Percentiles rank a stretch among this genome's conserved stretches.
These are phyloP conservation scores for Colletotrichum simmondsii DNA, from an alignment of 2,329 filamentous ascomycete genomes.

Conservation along the genomic window DNA sequence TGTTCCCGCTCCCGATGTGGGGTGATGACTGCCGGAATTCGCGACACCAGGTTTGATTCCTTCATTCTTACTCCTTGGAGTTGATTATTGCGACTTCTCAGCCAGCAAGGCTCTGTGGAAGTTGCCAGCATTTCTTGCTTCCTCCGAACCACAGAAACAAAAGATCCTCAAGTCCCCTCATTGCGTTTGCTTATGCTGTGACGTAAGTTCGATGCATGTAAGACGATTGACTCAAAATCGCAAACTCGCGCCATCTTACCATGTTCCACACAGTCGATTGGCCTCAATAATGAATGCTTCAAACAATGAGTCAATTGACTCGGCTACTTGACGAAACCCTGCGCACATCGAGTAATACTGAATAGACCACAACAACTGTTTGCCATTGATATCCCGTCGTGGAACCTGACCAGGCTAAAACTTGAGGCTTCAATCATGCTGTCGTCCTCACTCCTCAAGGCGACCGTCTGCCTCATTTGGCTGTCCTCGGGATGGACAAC, in stretches of 20 bases:
- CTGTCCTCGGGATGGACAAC: neutral
- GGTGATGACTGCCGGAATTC: neutral
- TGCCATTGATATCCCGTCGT: neutral
- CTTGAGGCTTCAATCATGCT: neutral
- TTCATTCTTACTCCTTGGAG: neutral
- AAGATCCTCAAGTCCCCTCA: neutral
- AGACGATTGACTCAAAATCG: neutral
- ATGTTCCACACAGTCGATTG: neutral
- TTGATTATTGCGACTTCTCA: neutral
- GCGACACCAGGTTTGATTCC: neutral
- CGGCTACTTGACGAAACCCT: neutral
- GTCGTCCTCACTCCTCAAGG: neutral
- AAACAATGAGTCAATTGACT: neutral
- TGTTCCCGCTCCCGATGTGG: slow-evolving; percentile 4
- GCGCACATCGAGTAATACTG: neutral
- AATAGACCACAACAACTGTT: neutral
- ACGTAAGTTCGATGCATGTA: neutral
- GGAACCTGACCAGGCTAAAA: neutral
- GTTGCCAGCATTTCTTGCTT: neutral
- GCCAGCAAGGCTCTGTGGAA: neutral
- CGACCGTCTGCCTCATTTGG: neutral
- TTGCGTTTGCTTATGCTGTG: neutral
- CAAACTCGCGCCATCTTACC: neutral
- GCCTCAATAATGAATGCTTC: neutral
- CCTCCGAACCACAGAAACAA: neutral